These are phyloP conservation scores for Handroanthus guayacan DNA, from an alignment of 257 asterid genomes.

Conservation along the genomic window DNA sequence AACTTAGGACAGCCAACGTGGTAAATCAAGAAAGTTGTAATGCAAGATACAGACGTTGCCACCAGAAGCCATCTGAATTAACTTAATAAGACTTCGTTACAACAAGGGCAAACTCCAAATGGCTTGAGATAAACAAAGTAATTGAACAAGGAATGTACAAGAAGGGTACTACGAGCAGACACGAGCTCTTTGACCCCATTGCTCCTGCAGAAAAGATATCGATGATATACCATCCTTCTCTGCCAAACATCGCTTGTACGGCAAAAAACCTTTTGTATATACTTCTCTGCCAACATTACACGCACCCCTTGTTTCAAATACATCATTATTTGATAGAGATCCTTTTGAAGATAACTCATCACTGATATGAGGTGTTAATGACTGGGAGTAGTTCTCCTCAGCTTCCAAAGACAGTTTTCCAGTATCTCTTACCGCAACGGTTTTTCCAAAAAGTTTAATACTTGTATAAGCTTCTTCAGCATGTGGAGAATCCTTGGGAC, in stretches of 20 bases:
- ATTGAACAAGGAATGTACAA: neutral
- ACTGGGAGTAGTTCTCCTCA: neutral
- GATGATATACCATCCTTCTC: slow-evolving; percentile 42
- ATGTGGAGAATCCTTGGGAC: slow-evolving; percentile 31
- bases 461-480: slow-evolving; percentile 36
- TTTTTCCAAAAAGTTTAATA: slow-evolving; percentile 58
- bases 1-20: neutral
- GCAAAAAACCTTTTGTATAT: slow-evolving; percentile 44
- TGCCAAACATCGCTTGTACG: slow-evolving; percentile 51
- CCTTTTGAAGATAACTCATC: neutral
- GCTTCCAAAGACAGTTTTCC: slow-evolving; percentile 29
- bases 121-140: neutral
- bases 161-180: slow-evolving; percentile 42
- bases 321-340: slow-evolving; percentile 2
- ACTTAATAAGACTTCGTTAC: neutral
- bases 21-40: neutral
- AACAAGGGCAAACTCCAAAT: neutral
- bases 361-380: slow-evolving; percentile 22
- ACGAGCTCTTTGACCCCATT: slow-evolving; percentile 40
- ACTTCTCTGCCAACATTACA: slow-evolving; percentile 13
- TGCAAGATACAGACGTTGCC: neutral
- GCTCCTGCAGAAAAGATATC: slow-evolving; percentile 42
- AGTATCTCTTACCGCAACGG: slow-evolving; percentile 37
- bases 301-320: slow-evolving; percentile 11
- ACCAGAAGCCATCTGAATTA: neutral